These are phyloP conservation scores for barrel medic (Medicago truncatula) DNA, from an alignment of 306 rosid species.

Conservation along the genomic window MtrunA17r5.0-ANR NC_053042.1:55567001-55567500, in stretches of 20 bases:
- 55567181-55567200: slow-evolving; percentile 26
- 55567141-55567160: not conserved
- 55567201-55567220: slow-evolving; percentile 10
- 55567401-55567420: slow-evolving; percentile 83
- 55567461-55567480: slow-evolving; percentile 78
- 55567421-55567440: slow-evolving; percentile 76
- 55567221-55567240: slow-evolving; percentile 1
- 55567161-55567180: not conserved
- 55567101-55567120: slow-evolving; percentile 15
- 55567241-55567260: slow-evolving; percentile 8
- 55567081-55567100: slow-evolving; percentile 14
- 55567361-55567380: slow-evolving; percentile 49
- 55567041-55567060: not conserved
- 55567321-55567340: slow-evolving; percentile 41
- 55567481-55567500: slow-evolving; percentile 66
- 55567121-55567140: not conserved
- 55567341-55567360: slow-evolving; percentile 42
- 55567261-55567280: slow-evolving; percentile 42
- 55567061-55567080: slow-evolving; percentile 12
- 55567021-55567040: slow-evolving; percentile 19
- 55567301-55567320: slow-evolving; percentile 25
- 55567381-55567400: slow-evolving; percentile 55
- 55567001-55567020: slow-evolving; percentile 5
- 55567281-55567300: slow-evolving; percentile 47
- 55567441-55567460: slow-evolving; percentile 83